Conservation (phyloP, 2,329 filamentous ascomycete species). For the Diaporthe vexans region DNA sequence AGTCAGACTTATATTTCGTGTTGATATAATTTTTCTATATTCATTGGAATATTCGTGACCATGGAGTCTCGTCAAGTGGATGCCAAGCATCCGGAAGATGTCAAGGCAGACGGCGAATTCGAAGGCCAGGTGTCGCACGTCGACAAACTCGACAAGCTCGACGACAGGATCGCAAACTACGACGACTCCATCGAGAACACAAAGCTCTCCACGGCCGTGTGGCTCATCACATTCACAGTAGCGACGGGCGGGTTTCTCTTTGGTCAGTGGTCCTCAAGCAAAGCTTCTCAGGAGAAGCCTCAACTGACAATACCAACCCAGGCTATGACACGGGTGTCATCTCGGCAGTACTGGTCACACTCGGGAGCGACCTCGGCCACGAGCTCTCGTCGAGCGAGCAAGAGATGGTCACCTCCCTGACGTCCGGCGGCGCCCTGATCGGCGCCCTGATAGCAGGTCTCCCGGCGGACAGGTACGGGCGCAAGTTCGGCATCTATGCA, state of each 20-base stretch:
- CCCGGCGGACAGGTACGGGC: conserved; percentile 52
- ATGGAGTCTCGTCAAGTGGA: background rate
- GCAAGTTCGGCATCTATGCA: conserved; percentile 23
- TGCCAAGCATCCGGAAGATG: background rate
- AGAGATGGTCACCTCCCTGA: conserved; percentile 61
- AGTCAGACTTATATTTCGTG: too few species aligned
- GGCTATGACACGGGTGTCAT: conserved; percentile 66
- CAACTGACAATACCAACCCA: conserved; percentile 10
- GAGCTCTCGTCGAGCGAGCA: conserved; percentile 56
- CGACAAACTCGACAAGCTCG: background rate
- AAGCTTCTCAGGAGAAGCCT: background rate
- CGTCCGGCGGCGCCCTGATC: conserved; percentile 58
- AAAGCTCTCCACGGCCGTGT: conserved; percentile 45
- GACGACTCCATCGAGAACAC: conserved; percentile 48
- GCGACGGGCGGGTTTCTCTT: conserved; percentile 49
- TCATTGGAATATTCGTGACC: background rate
- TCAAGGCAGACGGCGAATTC: background rate
- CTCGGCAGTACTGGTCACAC: conserved; percentile 60
- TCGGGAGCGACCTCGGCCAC: conserved; percentile 53
- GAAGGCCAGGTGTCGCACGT: conserved; percentile 13
- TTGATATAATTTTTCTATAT: background rate
- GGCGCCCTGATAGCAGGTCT: conserved; percentile 56
- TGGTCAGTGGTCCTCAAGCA: conserved; percentile 40
- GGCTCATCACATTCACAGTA: conserved; percentile 48
- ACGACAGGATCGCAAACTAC: conserved; percentile 35